These are phyloP conservation scores for Chenopodium album DNA, from an alignment of 148 eudicot species.

Conservation along the genomic window DNA sequence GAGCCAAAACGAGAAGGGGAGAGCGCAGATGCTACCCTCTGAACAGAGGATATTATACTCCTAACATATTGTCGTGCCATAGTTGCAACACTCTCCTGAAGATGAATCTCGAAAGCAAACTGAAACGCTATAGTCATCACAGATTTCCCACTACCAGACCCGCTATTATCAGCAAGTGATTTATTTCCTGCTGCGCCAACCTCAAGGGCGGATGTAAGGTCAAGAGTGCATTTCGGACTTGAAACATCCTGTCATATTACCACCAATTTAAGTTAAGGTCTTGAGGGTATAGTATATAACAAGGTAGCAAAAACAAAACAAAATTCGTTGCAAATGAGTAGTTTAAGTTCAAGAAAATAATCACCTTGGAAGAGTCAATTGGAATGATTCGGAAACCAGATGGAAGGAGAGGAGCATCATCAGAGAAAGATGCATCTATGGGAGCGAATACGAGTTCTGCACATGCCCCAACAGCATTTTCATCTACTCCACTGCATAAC, in stretches of 20 bases:
- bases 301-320: neutral
- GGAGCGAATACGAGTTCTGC: constrained; percentile 91
- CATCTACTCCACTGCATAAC: constrained; percentile 89
- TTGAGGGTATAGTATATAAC: neutral
- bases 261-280: neutral
- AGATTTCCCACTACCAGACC: constrained; percentile 50
- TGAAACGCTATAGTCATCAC: constrained; percentile 89
- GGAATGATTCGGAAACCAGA: constrained; percentile 93
- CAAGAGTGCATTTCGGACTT: constrained; percentile 87
- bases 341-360: constrained; percentile 6
- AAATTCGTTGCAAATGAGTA: neutral
- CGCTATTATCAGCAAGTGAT: constrained; percentile 31
- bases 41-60: constrained; percentile 70
- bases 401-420: constrained; percentile 91
- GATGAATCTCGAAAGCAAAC: constrained; percentile 72
- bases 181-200: constrained; percentile 57
- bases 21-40: constrained; percentile 71
- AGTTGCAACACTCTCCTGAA: constrained; percentile 65
- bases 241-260: constrained; percentile 49
- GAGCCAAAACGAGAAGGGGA: constrained; percentile 59
- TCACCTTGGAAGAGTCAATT: constrained; percentile 56
- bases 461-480: constrained; percentile 72
- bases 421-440: constrained; percentile 87
- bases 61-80: constrained; percentile 85
- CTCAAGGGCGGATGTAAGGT: constrained; percentile 88